Conservation (phyloP, 805 yeast genomes). For the Torulaspora gathmanii region DNA sequence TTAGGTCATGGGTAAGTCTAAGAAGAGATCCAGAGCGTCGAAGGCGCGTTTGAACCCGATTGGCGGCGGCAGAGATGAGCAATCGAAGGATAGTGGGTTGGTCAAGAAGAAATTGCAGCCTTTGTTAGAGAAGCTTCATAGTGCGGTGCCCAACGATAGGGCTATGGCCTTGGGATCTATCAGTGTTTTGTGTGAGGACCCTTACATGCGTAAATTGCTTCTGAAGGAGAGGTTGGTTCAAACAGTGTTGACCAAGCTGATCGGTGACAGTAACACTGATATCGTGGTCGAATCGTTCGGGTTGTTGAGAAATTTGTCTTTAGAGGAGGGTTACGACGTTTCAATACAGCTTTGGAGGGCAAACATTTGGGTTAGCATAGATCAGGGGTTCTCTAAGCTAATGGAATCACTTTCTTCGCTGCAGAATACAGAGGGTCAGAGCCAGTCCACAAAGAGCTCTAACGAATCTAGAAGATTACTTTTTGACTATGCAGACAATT, state of each 20-base stretch:
- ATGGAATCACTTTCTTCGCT: constrained; percentile 45
- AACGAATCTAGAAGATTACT: constrained; percentile 44
- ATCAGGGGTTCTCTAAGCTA: constrained; percentile 48
- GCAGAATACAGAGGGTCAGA: constrained; percentile 18
- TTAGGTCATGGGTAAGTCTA: constrained; percentile 63
- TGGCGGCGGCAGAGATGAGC: constrained; percentile 21
- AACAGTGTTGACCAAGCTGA: constrained; percentile 54
- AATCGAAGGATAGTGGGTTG: constrained; percentile 46
- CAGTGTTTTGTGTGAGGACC: constrained; percentile 65
- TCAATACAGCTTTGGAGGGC: constrained; percentile 72
- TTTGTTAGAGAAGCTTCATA: constrained; percentile 56
- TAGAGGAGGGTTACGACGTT: constrained; percentile 85
- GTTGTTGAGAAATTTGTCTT: constrained; percentile 67
- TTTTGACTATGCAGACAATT: constrained; percentile 66
- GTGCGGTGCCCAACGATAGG: constrained; percentile 65
- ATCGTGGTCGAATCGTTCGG: constrained; percentile 79
- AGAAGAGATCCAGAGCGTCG: constrained; percentile 56
- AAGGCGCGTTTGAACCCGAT: constrained; percentile 38
- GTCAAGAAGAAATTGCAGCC: constrained; percentile 61
- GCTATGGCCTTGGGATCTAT: constrained; percentile 74
- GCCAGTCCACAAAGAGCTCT: constrained; percentile 23
- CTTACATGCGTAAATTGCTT: constrained; percentile 53
- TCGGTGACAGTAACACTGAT: constrained; percentile 67
- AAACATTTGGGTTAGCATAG: constrained; percentile 64
- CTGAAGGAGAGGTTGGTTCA: constrained; percentile 69